phyloP scores from a whole-genome alignment of 495 filamentous ascomycete species.

The Corynascus novoguineensis region DNA sequence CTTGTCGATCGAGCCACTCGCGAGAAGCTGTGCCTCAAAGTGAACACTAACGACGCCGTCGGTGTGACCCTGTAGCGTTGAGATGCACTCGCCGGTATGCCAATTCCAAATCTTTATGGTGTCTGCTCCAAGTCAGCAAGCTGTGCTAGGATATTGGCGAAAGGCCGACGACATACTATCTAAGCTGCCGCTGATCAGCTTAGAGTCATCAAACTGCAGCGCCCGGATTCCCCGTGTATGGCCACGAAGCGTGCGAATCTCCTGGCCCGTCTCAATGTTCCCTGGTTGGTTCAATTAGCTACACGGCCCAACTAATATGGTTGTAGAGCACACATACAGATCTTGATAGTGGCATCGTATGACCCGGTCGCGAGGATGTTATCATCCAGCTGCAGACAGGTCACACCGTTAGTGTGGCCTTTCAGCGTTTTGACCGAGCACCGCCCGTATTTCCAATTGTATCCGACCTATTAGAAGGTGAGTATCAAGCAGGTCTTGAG shows the following conservation, averaged over 20 bases:
- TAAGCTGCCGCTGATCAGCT: constrained; percentile 41
- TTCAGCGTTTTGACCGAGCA: constrained; percentile 75
- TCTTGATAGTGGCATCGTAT: constrained; percentile 90
- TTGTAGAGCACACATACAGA: constrained; percentile 48
- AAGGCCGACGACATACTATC: constrained; percentile 19
- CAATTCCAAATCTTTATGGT: constrained; percentile 94
- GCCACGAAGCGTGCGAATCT: constrained; percentile 73
- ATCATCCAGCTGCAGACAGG: constrained; percentile 93
- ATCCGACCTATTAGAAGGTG: constrained; percentile 62
- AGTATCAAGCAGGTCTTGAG: neutral
- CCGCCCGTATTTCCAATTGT: constrained; percentile 93
- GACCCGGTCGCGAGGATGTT: constrained; percentile 89
- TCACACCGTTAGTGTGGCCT: constrained; percentile 91
- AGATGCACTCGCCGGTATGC: constrained; percentile 83
- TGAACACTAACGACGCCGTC: constrained; percentile 78
- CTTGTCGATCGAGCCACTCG: constrained; percentile 80
- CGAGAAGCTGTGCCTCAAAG: constrained; percentile 75
- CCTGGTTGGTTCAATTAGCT: constrained; percentile 16
- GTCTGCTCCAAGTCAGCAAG: constrained; percentile 21
- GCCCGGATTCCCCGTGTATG: constrained; percentile 79
- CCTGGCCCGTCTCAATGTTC: constrained; percentile 83
- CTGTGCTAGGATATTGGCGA: neutral
- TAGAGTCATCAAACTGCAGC: constrained; percentile 88
- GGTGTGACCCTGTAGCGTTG: constrained; percentile 69
- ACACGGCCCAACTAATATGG: neutral